phyloP scores from a whole-genome alignment of 441 rosid species.

The Mallotus repandus region DNA sequence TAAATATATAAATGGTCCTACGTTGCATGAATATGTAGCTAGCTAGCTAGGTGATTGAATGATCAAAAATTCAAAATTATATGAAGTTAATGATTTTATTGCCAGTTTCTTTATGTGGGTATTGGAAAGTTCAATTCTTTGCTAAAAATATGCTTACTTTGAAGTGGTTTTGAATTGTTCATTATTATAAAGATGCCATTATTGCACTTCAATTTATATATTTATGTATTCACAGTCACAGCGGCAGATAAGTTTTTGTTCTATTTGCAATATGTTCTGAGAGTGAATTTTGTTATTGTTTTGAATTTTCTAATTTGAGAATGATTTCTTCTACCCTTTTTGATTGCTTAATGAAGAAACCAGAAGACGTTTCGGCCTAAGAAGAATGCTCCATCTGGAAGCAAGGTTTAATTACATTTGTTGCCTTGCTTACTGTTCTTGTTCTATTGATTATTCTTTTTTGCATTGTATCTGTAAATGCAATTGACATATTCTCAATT shows the following conservation, averaged over 20 bases:
- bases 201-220: no score
- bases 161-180: background rate
- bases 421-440: no score
- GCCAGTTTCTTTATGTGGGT: background rate
- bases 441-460: no score
- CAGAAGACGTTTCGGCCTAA: constrained; percentile 71
- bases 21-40: background rate
- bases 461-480: no score
- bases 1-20: background rate
- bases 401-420: constrained; percentile 37
- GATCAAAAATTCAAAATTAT: background rate
- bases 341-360: constrained; percentile 39
- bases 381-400: constrained; percentile 69
- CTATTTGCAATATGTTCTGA: background rate
- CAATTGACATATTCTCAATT: background rate
- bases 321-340: background rate
- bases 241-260: no score
- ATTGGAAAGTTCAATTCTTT: background rate
- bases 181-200: background rate
- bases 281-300: no score
- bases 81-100: background rate
- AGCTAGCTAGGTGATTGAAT: no score
- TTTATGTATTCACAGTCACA: background rate
- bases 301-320: background rate
- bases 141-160: background rate